Conservation (phyloP, 345 rosid species). For the Erysimum cheiranthoides region DNA sequence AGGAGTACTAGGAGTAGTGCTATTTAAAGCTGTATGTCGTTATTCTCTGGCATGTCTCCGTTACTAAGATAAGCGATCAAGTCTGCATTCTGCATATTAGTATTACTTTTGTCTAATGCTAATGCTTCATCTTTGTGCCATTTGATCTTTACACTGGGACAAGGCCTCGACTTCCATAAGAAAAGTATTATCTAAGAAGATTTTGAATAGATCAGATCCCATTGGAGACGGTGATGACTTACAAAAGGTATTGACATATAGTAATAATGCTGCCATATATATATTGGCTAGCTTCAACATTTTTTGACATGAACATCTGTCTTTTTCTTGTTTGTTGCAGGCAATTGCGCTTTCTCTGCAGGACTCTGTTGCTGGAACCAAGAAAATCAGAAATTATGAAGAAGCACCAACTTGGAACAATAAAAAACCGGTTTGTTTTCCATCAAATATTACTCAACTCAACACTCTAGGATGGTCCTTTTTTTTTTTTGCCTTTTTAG, state of each 20-base stretch:
- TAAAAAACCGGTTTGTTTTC: constrained; percentile 55
- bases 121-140: not conserved
- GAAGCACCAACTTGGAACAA: constrained; percentile 48
- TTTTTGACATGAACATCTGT: not conserved
- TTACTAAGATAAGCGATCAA: not conserved
- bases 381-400: constrained; percentile 47
- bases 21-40: not conserved
- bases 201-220: constrained; percentile 40
- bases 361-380: constrained; percentile 46
- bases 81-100: not conserved
- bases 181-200: constrained; percentile 45
- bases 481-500: not conserved
- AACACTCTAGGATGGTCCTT: not conserved
- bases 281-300: not conserved
- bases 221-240: constrained; percentile 56
- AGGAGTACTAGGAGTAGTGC: not conserved
- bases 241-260: constrained; percentile 50
- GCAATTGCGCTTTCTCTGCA: constrained; percentile 80
- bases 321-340: constrained; percentile 44
- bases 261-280: not conserved
- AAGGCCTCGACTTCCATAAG: constrained; percentile 51
- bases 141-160: not conserved
- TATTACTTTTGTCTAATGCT: not conserved
- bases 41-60: not conserved
- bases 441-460: not conserved